phyloP scores from a whole-genome alignment of 2,329 filamentous ascomycete species.

The Trichoderma sp. region DNA sequence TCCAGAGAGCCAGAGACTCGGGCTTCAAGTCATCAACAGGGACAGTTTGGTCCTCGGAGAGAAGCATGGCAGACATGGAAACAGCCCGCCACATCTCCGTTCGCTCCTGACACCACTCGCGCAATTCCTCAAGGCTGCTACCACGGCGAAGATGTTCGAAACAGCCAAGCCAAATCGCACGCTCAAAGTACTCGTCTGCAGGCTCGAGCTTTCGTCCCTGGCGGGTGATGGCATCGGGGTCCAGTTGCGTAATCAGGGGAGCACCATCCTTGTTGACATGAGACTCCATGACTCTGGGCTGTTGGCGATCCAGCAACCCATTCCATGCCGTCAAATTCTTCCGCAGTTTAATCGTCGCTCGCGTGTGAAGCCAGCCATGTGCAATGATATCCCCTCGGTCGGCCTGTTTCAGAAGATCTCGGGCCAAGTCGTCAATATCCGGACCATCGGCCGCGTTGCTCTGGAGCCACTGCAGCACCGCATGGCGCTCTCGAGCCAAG shows the following conservation, averaged over 20 bases:
- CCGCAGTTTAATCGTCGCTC: slow-evolving; percentile 82
- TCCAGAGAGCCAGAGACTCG: slow-evolving; percentile 63
- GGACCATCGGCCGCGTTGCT: slow-evolving; percentile 68
- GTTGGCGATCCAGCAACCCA: slow-evolving; percentile 62
- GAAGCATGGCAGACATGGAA: slow-evolving; percentile 71
- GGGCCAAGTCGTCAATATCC: slow-evolving; percentile 72
- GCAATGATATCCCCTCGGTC: slow-evolving; percentile 80
- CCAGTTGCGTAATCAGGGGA: slow-evolving; percentile 78
- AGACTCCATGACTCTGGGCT: slow-evolving; percentile 54
- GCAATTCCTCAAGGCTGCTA: slow-evolving; percentile 68
- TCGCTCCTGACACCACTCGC: slow-evolving; percentile 81
- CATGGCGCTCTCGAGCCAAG: slow-evolving; percentile 71
- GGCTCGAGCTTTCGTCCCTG: slow-evolving; percentile 74
- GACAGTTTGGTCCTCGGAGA: slow-evolving; percentile 50
- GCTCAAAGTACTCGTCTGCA: slow-evolving; percentile 85
- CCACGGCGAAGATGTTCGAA: slow-evolving; percentile 90
- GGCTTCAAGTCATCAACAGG: slow-evolving; percentile 36
- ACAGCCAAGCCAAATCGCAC: slow-evolving; percentile 88
- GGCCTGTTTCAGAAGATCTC: slow-evolving; percentile 71
- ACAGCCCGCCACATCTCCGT: slow-evolving; percentile 88
- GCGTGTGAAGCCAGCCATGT: slow-evolving; percentile 90
- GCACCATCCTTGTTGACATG: slow-evolving; percentile 59
- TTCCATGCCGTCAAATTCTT: slow-evolving; percentile 74
- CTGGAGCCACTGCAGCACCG: slow-evolving; percentile 84
- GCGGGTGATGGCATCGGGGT: slow-evolving; percentile 83